Evolutionary conservation across 2,329 filamentous ascomycete species (phyloP).

Genomic region (Aspergillus caelatus): DNA sequence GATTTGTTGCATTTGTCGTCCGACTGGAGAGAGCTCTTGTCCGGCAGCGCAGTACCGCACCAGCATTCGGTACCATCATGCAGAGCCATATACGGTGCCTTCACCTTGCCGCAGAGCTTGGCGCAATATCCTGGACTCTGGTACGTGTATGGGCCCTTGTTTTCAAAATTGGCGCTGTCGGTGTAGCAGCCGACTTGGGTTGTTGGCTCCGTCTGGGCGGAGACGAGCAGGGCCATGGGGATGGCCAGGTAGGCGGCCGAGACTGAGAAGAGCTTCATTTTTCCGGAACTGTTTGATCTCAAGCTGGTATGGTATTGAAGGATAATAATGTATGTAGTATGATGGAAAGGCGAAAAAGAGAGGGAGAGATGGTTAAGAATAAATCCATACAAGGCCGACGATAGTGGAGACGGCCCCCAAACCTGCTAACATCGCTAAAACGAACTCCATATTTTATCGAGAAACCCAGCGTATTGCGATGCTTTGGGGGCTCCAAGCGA

Average conservation of each 20-base stretch:
- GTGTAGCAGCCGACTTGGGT: constrained; percentile 5
- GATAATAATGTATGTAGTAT: neutral
- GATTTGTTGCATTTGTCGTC: constrained; percentile 3
- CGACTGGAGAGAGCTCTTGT: neutral
- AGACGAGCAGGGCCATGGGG: neutral
- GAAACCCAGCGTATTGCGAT: neutral
- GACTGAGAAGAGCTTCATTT: neutral
- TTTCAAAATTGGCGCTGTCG: neutral
- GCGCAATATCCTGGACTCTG: constrained; percentile 9
- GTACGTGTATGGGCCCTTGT: neutral
- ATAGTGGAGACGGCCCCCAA: neutral
- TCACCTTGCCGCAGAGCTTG: neutral
- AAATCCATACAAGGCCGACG: neutral
- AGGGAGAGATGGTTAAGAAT: neutral
- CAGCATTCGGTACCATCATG: constrained; percentile 5
- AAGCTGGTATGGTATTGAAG: neutral
- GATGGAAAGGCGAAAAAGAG: neutral
- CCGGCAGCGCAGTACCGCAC: constrained; percentile 5
- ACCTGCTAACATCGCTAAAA: neutral
- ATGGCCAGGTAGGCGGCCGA: neutral
- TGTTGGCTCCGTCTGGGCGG: neutral
- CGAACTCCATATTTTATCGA: neutral
- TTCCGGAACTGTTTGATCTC: neutral
- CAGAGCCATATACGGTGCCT: neutral
- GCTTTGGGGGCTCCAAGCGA: neutral